phyloP scores from a whole-genome alignment of 306 rosid genomes.

The Quercus wislizeni region DNA sequence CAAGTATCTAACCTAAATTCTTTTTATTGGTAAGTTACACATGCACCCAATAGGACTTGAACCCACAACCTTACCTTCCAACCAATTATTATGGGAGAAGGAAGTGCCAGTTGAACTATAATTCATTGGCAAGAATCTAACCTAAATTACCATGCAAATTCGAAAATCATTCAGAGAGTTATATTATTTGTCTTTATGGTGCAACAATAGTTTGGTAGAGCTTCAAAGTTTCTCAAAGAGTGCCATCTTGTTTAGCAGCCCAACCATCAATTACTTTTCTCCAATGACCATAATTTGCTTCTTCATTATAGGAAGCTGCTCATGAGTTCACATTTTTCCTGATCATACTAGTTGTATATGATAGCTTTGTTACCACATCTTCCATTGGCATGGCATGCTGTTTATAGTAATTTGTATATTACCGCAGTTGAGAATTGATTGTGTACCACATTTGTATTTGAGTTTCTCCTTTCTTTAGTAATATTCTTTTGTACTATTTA shows the following conservation, averaged over 20 bases:
- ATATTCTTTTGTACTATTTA: too few relatives aligned
- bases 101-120: too few relatives aligned
- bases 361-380: neutral
- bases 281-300: neutral
- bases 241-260: neutral
- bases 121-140: neutral
- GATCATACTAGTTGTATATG: neutral
- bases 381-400: neutral
- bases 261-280: constrained; percentile 2
- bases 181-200: neutral
- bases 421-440: too few relatives aligned
- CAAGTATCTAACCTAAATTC: neutral
- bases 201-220: neutral
- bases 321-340: neutral
- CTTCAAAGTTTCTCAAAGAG: constrained; percentile 21
- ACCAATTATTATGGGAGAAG: too few relatives aligned
- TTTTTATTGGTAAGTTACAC: too few relatives aligned
- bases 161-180: neutral
- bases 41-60: too few relatives aligned
- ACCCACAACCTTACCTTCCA: too few relatives aligned
- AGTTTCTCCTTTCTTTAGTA: too few relatives aligned
- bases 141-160: neutral
- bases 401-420: neutral
- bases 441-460: too few relatives aligned
- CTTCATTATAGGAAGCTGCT: neutral